A percentile compares a stretch with the other conserved stretches of the same genome.
These are phyloP conservation scores for Beauveria medogensis DNA, from an alignment of 2,329 filamentous ascomycete genomes.

Conservation along the genomic window DNA sequence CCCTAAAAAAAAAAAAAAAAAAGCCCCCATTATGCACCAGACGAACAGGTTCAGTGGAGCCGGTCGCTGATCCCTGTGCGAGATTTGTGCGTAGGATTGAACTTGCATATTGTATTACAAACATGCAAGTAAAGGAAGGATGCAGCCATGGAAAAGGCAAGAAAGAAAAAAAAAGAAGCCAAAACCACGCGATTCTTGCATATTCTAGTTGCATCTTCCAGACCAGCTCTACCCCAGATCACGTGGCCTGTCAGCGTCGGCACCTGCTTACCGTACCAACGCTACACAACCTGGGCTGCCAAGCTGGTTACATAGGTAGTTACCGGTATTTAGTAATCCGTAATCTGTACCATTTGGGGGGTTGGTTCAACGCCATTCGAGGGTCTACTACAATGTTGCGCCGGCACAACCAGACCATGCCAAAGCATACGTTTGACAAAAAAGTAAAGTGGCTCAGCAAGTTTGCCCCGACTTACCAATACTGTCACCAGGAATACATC, in stretches of 20 bases:
- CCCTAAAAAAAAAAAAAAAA: no score
- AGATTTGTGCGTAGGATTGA: conserved; percentile 6
- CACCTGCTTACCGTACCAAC: no score
- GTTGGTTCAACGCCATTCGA: no score
- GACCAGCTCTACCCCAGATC: not conserved
- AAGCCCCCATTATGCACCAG: not conserved
- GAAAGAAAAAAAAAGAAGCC: not conserved
- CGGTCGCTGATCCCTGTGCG: not conserved
- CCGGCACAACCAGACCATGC: not conserved
- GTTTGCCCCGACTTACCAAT: not conserved
- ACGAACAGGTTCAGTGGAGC: not conserved
- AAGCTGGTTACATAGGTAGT: no score
- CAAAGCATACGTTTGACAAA: not conserved
- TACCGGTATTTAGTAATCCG: no score
- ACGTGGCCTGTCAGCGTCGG: not conserved
- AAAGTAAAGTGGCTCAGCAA: no score
- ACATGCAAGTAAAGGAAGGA: not conserved
- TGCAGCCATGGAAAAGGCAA: not conserved
- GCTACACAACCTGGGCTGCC: no score
- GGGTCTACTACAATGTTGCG: no score
- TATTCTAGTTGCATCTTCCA: not conserved
- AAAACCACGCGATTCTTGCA: not conserved
- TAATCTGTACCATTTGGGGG: no score
- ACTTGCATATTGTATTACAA: not conserved
- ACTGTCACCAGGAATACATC: not conserved